Evolutionary conservation across 306 rosid species (phyloP), one percentile per base, ranked within the genome.

Genomic region (Morella rubra): DNA sequence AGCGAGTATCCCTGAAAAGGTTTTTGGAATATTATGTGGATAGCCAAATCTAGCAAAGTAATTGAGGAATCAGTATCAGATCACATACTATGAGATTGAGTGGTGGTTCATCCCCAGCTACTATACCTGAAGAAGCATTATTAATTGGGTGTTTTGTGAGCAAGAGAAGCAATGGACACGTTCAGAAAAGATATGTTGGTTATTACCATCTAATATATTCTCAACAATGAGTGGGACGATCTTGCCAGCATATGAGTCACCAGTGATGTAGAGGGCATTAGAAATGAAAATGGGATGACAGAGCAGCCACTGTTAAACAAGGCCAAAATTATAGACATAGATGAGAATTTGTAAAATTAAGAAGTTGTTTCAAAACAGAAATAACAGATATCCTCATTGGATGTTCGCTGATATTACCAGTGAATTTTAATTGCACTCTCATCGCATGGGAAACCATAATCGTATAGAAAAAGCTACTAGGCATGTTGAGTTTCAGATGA

Each of bases 231-330:
- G 40, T 18, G 85, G 83, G 22, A 77, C 49, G 45, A 77, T 47
- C 24, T 50, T 42, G 79, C 85, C 85, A 14, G 65, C 60, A 65
- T 61, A 79, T 11, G 89, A 86, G 44, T 83, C 89, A 59, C 83
- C 81, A 7, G 44, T 81, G 15, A 86, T 12, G 60, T 77, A 82
- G 14, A 83, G 50, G 41, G 76, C 76, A 66, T 74, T 80, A 18
- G 66, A 15, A 24, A 51, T 56, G 77, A 82, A 86, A 70, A 42
- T 16, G 8, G 86, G 79, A 37, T 83, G 89, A 13, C 1, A 1
- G 18, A 77, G 27, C 27, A 80, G 66, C 89, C 85, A 86, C 89
- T 77, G 61, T 64, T 46, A 10, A 37, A 71, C 41, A 20, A 72
- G 58, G 27, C 42, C 59, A 44, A 45, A 27, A 42, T 16, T 20